phyloP scores from a whole-genome alignment of 768 basidiomycete genomes.

The Tremella fuciformis region DNA sequence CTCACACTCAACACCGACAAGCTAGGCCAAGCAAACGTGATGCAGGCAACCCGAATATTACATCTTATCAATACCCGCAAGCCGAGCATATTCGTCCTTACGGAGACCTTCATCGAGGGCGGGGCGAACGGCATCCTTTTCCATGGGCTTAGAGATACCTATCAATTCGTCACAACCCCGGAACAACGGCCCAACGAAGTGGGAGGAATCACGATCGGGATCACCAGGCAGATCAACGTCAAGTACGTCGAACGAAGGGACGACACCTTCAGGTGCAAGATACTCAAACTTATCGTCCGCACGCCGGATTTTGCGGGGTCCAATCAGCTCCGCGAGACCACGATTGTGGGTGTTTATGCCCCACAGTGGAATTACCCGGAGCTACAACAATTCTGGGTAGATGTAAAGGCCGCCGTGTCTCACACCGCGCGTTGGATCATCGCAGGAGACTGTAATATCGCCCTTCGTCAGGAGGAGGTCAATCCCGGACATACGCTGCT shows the following conservation, averaged over 20 bases:
- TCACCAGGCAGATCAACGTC: neutral
- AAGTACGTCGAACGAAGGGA: neutral
- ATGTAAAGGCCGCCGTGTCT: neutral
- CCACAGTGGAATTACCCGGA: neutral
- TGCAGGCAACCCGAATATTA: too few relatives aligned
- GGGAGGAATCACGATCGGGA: neutral
- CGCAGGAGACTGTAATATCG: neutral
- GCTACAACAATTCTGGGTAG: neutral
- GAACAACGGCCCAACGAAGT: neutral
- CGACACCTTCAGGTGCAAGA: neutral
- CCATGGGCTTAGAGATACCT: neutral
- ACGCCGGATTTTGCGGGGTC: neutral
- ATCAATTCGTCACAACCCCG: neutral
- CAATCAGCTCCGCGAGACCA: neutral
- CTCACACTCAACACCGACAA: too few relatives aligned
- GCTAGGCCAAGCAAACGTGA: too few relatives aligned
- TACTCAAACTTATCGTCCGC: neutral
- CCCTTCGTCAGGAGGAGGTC: neutral
- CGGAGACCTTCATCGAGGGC: neutral
- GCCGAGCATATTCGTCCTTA: constrained; percentile 1
- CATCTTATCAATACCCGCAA: neutral
- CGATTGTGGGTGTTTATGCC: neutral
- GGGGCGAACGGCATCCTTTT: neutral
- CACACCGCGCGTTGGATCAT: neutral
- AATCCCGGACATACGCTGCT: neutral